Percentiles rank a stretch among this genome's conserved stretches.
Evolutionary conservation across 345 rosid species (phyloP).

Genomic region (Syzygium jambos): DNA sequence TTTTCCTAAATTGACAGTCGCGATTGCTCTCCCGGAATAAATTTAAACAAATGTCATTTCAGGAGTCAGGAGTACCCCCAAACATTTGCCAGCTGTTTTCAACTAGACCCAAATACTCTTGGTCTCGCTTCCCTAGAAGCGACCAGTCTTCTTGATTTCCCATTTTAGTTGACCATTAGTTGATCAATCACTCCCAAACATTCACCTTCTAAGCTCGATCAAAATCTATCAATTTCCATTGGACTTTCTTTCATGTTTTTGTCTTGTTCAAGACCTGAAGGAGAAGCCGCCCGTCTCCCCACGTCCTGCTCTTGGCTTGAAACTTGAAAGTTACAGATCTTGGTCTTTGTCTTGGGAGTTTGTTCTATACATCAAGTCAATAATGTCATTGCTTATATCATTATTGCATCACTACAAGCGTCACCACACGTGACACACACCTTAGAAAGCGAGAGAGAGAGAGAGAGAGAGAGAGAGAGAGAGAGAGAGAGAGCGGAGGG

Average conservation of each 20-base stretch:
- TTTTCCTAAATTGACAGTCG: too few relatives aligned
- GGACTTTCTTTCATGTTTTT: neutral
- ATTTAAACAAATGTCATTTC: neutral
- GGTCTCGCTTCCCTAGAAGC: neutral
- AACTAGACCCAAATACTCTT: neutral
- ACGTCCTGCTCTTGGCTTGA: neutral
- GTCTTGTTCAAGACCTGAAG: neutral
- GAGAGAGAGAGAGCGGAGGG: neutral
- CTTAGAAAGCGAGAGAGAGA: neutral
- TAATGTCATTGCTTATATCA: too few relatives aligned
- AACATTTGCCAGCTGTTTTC: too few relatives aligned
- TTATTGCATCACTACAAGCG: too few relatives aligned
- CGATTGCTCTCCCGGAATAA: too few relatives aligned
- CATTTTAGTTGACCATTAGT: too few relatives aligned
- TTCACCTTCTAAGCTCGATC: neutral
- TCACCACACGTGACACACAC: too few relatives aligned
- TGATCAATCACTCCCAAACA: too few relatives aligned
- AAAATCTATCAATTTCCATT: neutral
- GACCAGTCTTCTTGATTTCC: neutral
- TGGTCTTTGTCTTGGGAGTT: neutral
- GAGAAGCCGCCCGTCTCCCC: neutral
- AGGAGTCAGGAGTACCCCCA: neutral
- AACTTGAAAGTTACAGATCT: neutral
- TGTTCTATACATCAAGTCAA: neutral
- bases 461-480: neutral